Evolutionary conservation across 2,329 filamentous ascomycete species (phyloP).

Genomic region (Botrytis fragariae): DNA sequence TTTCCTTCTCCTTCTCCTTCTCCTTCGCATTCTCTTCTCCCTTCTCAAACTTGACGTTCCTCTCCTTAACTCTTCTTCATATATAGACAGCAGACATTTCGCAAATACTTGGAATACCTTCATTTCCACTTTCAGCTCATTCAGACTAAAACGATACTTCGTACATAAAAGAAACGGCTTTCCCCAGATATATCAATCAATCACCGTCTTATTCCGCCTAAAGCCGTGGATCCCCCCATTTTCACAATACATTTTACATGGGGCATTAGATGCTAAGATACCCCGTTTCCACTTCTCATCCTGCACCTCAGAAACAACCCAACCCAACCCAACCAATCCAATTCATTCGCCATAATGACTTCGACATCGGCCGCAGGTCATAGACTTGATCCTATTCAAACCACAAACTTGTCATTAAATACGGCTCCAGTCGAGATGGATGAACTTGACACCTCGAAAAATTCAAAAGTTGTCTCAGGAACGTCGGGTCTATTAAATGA

Average conservation of each 20-base stretch:
- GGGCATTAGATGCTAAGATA: not conserved
- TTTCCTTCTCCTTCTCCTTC: not conserved
- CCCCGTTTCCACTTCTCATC: slow-evolving; percentile 7
- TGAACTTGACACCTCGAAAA: not conserved
- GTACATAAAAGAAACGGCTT: not conserved
- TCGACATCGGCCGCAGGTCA: slow-evolving; percentile 5
- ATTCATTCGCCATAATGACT: not conserved
- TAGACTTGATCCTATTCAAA: not conserved
- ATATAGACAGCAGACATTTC: not conserved
- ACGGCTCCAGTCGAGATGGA: slow-evolving; percentile 3
- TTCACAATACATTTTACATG: not conserved
- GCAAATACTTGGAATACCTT: not conserved
- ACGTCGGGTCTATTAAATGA: slow-evolving; percentile 15
- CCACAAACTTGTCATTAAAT: not conserved
- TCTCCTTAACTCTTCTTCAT: not conserved
- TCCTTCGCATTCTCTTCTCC: not conserved
- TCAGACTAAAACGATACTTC: not conserved
- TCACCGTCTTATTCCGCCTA: not conserved
- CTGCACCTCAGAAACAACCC: slow-evolving; percentile 1
- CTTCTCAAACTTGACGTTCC: not conserved
- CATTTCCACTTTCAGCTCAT: not conserved
- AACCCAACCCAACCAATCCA: not conserved
- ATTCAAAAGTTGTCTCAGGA: not conserved
- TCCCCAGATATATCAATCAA: slow-evolving; percentile 7
- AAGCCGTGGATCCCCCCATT: slow-evolving; percentile 9